phyloP scores from a whole-genome alignment of 257 asterid genomes.

The Solanum sitiens region DNA sequence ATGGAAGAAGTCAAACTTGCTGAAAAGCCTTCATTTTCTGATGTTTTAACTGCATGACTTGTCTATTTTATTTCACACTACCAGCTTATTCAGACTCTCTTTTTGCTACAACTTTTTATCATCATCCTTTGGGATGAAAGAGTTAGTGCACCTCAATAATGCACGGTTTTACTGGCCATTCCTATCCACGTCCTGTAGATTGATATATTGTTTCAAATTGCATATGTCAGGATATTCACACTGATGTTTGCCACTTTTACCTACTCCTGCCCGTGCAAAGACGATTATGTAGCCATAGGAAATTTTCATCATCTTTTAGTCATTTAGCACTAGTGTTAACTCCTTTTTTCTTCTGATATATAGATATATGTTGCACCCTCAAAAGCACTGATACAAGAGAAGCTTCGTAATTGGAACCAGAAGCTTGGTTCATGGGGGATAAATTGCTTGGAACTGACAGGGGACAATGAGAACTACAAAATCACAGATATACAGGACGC shows the following conservation, averaged over 20 bases:
- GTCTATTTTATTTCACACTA: neutral
- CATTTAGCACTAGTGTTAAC: neutral
- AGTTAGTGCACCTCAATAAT: neutral
- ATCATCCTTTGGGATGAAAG: neutral
- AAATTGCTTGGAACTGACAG: conserved; percentile 82
- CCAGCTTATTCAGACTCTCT: neutral
- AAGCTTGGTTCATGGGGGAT: conserved; percentile 75
- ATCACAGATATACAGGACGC: conserved; percentile 71
- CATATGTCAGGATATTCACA: neutral
- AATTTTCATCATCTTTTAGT: neutral
- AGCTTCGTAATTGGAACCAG: conserved; percentile 78
- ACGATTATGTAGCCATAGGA: neutral
- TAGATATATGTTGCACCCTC: conserved; percentile 95
- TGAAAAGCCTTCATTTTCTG: neutral
- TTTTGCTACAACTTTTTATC: neutral
- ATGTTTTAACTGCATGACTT: neutral
- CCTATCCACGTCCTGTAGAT: neutral
- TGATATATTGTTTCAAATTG: neutral
- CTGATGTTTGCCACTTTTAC: neutral
- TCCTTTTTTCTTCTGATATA: conserved; percentile 7
- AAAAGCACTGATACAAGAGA: conserved; percentile 96
- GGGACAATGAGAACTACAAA: conserved; percentile 76
- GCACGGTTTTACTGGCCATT: neutral
- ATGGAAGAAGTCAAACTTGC: neutral
- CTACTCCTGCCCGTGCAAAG: neutral